Percentiles rank a stretch among this genome's conserved stretches.
Conservation (phyloP, 2,329 filamentous ascomycete genomes). For the Cordyceps fumosorosea region DNA sequence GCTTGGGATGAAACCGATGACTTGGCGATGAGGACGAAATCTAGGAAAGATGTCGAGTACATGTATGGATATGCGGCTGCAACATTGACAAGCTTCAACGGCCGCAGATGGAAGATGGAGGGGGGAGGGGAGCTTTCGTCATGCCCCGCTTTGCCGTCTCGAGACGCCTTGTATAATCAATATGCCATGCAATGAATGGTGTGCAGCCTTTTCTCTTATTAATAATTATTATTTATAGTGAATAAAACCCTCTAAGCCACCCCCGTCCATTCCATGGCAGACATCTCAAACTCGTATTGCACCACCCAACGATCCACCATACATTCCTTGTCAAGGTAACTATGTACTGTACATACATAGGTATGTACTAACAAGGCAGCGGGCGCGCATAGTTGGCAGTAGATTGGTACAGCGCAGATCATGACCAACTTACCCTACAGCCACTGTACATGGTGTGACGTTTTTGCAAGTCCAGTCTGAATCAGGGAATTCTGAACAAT, state of each 20-base stretch:
- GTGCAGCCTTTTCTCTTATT: too few relatives aligned
- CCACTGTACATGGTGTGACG: too few relatives aligned
- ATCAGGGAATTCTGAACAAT: too few relatives aligned
- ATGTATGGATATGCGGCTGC: neutral
- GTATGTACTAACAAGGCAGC: too few relatives aligned
- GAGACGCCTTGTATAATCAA: neutral
- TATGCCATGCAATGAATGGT: too few relatives aligned
- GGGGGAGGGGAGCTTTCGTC: neutral
- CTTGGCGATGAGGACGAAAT: neutral
- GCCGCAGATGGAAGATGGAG: neutral
- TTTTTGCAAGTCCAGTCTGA: too few relatives aligned
- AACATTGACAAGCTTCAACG: neutral
- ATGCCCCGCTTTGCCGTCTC: constrained; percentile 11
- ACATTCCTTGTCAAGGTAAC: neutral
- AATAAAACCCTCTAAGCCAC: neutral
- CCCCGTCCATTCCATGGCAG: neutral
- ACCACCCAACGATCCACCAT: neutral
- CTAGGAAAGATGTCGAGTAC: neutral
- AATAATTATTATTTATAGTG: too few relatives aligned
- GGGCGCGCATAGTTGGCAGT: too few relatives aligned
- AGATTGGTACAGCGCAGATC: too few relatives aligned
- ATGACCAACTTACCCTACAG: too few relatives aligned
- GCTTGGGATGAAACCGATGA: neutral
- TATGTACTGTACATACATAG: too few relatives aligned
- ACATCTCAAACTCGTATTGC: neutral